These are phyloP conservation scores for Chaetoscypha palmicola DNA, from an alignment of 2,329 filamentous ascomycete genomes.

Conservation along the genomic window DNA sequence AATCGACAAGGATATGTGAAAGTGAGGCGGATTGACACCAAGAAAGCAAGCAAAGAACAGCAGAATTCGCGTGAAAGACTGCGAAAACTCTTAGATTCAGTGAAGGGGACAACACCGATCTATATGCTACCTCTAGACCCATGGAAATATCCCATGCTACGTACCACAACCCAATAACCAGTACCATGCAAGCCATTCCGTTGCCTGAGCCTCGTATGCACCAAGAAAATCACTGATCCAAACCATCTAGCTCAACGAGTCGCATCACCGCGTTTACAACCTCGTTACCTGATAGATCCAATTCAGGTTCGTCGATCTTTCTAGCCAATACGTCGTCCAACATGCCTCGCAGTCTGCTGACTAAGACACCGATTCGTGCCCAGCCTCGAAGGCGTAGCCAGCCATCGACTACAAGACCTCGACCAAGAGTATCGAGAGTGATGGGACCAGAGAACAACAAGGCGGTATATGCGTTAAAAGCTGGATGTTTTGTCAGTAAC, in stretches of 20 bases:
- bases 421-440: slow-evolving; percentile 76
- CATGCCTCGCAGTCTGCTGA: slow-evolving; percentile 75
- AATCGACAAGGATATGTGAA: not conserved
- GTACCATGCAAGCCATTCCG: no score
- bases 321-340: slow-evolving; percentile 76
- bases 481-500: slow-evolving; percentile 33
- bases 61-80: no score
- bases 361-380: slow-evolving; percentile 88
- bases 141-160: no score
- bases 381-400: slow-evolving; percentile 84
- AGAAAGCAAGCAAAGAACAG: no score
- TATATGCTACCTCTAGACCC: no score
- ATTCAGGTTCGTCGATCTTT: slow-evolving; percentile 69
- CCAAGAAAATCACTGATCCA: slow-evolving; percentile 59
- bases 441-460: slow-evolving; percentile 84
- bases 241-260: slow-evolving; percentile 82
- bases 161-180: no score
- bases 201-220: no score
- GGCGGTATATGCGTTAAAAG: slow-evolving; percentile 83
- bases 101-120: no score
- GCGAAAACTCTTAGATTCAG: no score
- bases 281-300: slow-evolving; percentile 51
- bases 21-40: no score
- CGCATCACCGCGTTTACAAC: slow-evolving; percentile 72
- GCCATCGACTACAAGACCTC: slow-evolving; percentile 83